These are phyloP conservation scores for Isatis tinctoria DNA, from an alignment of 345 rosid genomes.

Conservation along the genomic window DNA sequence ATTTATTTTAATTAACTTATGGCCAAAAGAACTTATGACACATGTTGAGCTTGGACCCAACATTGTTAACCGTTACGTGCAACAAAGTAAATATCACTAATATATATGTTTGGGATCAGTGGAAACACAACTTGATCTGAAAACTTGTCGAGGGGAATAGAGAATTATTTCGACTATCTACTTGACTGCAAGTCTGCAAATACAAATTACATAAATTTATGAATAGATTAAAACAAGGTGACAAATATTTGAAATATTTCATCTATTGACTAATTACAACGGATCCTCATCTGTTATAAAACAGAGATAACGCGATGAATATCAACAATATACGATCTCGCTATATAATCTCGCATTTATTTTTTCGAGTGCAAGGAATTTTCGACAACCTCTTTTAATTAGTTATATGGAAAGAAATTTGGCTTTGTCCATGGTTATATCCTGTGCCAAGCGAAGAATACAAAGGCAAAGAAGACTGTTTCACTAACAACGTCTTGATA, in stretches of 20 bases:
- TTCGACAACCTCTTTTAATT: too few species aligned
- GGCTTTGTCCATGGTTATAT: too few species aligned
- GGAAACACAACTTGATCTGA: background rate
- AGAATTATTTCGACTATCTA: background rate
- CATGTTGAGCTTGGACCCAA: conserved; percentile 10
- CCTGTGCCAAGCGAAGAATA: too few species aligned
- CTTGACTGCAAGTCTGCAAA: background rate
- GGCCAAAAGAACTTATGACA: background rate
- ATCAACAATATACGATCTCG: too few species aligned
- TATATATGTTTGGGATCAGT: background rate
- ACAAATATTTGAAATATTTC: background rate
- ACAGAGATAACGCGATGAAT: too few species aligned
- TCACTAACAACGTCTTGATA: too few species aligned
- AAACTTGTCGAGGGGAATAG: background rate
- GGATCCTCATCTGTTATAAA: too few species aligned
- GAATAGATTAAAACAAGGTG: background rate
- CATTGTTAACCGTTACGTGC: conserved; percentile 20
- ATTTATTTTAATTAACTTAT: background rate
- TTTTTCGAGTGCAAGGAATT: too few species aligned
- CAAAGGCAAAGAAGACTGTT: too few species aligned
- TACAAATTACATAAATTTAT: background rate
- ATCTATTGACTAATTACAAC: background rate
- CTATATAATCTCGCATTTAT: too few species aligned
- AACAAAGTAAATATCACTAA: background rate
- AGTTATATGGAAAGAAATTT: too few species aligned